A percentile compares a stretch with the other conserved stretches of the same genome.
These are phyloP conservation scores for Prunus mongolica DNA, from an alignment of 306 rosid genomes.

Conservation along the genomic window DNA sequence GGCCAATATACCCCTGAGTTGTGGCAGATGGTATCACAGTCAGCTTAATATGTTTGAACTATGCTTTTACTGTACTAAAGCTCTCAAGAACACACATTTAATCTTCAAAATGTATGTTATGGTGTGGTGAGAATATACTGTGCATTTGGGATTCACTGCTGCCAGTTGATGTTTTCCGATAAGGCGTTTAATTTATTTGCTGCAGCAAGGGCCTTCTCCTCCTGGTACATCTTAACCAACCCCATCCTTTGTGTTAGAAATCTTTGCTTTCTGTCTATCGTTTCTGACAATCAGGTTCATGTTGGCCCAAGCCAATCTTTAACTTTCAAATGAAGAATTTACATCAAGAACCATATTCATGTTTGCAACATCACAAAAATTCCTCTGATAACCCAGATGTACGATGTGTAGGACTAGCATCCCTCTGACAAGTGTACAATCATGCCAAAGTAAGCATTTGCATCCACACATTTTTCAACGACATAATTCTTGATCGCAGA, in stretches of 20 bases:
- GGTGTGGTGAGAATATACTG: background rate
- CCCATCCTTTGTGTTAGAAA: background rate
- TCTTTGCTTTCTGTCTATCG: background rate
- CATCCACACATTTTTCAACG: too few species aligned
- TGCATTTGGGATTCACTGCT: background rate
- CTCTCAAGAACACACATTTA: background rate
- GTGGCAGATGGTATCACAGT: background rate
- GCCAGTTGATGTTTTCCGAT: too few species aligned
- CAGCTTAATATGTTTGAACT: background rate
- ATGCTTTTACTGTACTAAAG: background rate
- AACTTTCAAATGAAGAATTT: background rate
- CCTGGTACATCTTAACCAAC: background rate
- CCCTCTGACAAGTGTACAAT: too few species aligned
- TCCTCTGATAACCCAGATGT: too few species aligned
- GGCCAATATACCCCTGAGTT: background rate
- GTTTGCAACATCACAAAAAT: background rate
- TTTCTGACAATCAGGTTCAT: background rate
- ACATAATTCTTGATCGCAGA: too few species aligned
- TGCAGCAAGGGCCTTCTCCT: too few species aligned
- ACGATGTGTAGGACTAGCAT: too few species aligned
- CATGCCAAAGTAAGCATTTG: too few species aligned
- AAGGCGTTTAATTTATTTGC: background rate
- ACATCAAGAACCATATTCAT: background rate
- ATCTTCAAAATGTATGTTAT: background rate
- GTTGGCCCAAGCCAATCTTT: background rate